Base-by-base conservation (phyloP, 2,329 filamentous ascomycete genomes). In the Plenodomus biglobosus region DNA sequence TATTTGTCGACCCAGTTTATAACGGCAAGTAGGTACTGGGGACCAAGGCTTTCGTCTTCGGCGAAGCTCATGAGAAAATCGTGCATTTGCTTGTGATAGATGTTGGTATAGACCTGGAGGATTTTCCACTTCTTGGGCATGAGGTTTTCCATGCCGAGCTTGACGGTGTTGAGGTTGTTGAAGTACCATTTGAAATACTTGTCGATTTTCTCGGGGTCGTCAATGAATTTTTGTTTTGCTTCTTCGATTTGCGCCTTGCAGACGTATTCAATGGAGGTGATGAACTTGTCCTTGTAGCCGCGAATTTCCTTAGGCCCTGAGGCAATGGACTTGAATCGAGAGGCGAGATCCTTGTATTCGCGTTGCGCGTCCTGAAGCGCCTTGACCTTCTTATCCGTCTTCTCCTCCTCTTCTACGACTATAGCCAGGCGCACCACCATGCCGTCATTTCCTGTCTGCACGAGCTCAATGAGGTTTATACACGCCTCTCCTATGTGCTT, bases 91-190 rank as follows among this genome's bases (percentile, higher is more conserved):
- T 83, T 81, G 75, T 99, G 94, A 70, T 99, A 99, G 53, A 95
- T 92, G 63, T 88, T 83, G 50, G 85, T 87, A 71, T 95, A 99
- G 1, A 88, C 94, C 69, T 88, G 86, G 75, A 92, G 88, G 40
- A 99, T 96, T 68, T 87, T 92, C 94, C 94, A 99, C 72, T 94
- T 95, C 74, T 89, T 92, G 8, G 95, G 94, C 84, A 96, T 92
- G 44, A 99, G 79, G 21, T 84, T 83, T 51, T 88, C 84, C 89
- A 99, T 95, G 65, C 94, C 92, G 54, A 95, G 81, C 72, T 92
- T 91, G 66, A 96, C 92, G 3, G 90, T 91, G 72, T 95, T 95
- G 32, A 99, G 81, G 70, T 99, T 92, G 75, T 97, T 96, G 77
- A 97, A 99, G 74, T 85, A 99, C 94, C 94, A 99, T 65, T 88